Evolutionary conservation across 257 asterid species (phyloP), one percentile per base, ranked within the genome.

Genomic region (Apocynum venetum): DNA sequence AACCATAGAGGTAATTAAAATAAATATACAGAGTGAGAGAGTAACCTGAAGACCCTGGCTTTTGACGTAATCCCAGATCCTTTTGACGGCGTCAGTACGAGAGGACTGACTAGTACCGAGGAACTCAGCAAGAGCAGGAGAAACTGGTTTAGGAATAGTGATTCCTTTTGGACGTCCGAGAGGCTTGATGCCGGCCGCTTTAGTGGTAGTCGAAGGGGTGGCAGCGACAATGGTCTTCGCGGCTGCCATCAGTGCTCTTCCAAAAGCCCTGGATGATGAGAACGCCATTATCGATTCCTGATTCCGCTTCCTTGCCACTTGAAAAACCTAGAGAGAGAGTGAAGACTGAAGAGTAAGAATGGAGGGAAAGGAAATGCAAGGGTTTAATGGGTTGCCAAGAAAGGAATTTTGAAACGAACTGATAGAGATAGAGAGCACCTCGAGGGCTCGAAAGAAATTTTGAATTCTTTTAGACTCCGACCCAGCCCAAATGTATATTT

Each of bases 221-320:
- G 41, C 57, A 31, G 74, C 25, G 38, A n/a, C 53, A 59, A 82
- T 79, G 53, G 71, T 79, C 82, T 86, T 90, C 13, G 90, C 88
- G 55, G 89, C 87, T 0, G 89, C 85, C 89, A 88, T 80, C 19
- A 90, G 80, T 73, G 82, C 57, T 59, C 90, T 81, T 25, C 81
- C 89, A 53, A 90, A 87, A 77, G 85, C 73, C 84, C 89, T 81
- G 59, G 83, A 73, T 0, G 84, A 49, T 48, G 89, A 35, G 8
- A 72, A 82, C 4, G 89, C 84, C 92, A 86, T 86, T 56, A 0
- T 13, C 2, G 71, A 20, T 5, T 31, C 15, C 72, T 38, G 72
- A 56, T 55, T 12, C 49, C 68, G 4, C 12, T 11, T 48, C 14
- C 72, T 70, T 47, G 38, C 7, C 4, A 43, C 57, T 14, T 5